phyloP scores from a whole-genome alignment of 2,329 filamentous ascomycete genomes.

The Teratosphaeria viscida region DNA sequence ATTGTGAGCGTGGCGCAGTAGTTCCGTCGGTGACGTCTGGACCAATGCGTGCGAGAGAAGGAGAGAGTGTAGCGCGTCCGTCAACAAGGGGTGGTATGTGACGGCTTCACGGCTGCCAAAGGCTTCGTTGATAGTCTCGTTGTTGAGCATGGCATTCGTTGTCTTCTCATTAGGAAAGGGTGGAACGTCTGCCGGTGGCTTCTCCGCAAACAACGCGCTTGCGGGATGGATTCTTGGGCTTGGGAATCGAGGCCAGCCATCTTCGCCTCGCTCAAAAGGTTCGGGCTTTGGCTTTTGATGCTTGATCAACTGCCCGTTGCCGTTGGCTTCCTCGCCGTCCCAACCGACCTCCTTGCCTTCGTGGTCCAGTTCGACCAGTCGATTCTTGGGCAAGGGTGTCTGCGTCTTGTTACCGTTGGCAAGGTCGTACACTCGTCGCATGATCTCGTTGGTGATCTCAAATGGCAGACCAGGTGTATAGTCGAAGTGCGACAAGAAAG shows the following conservation, averaged over 20 bases:
- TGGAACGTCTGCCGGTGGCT: conserved; percentile 56
- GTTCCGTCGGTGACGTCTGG: conserved; percentile 67
- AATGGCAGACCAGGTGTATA: conserved; percentile 63
- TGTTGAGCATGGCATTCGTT: conserved; percentile 15
- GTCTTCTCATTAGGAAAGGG: conserved; percentile 47
- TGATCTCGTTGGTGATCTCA: conserved; percentile 47
- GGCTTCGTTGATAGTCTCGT: conserved; percentile 20
- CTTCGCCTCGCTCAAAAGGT: conserved; percentile 24
- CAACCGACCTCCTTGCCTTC: conserved; percentile 11
- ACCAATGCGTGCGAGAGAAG: conserved; percentile 69
- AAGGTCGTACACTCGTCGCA: conserved; percentile 48
- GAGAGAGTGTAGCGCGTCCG: conserved; percentile 67
- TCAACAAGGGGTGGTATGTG: conserved; percentile 72
- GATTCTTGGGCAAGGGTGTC: conserved; percentile 19
- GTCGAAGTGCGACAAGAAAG: conserved; percentile 63
- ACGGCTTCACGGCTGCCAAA: conserved; percentile 50
- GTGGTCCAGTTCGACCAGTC: conserved; percentile 19
- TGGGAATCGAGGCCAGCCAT: conserved; percentile 38
- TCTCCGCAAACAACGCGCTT: conserved; percentile 59
- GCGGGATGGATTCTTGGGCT: conserved; percentile 43
- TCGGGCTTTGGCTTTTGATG: conserved; percentile 24
- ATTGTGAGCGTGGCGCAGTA: conserved; percentile 71
- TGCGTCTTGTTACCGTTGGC: conserved; percentile 34
- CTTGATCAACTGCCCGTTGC: conserved; percentile 28
- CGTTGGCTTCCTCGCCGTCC: conserved; percentile 10